Base-by-base conservation (phyloP, 2,329 filamentous ascomycete species). In the Aschersonia sp. region DNA sequence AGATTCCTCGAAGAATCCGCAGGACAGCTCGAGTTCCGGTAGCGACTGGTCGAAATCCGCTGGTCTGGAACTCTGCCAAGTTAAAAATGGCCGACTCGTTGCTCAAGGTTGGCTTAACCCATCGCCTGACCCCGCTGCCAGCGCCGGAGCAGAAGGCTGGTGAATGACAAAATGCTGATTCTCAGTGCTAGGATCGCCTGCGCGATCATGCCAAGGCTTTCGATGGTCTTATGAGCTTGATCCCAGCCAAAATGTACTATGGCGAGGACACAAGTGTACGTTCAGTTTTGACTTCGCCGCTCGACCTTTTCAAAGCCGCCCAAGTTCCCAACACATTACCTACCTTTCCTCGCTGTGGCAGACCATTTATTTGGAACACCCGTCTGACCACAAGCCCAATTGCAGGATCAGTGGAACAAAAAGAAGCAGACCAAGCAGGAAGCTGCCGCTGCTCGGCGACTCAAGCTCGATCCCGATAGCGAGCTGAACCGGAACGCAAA, bases 341-440 rank as follows among this genome's bases (percentile, higher is more conserved):
- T 37, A 8, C 35, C 35, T 37, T 37, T 12, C 4, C 35, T 12
- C 35, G 12, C 35, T 37, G 40, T 41, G 40, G 40, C 40, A 41
- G 14, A 41, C 12, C 11, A n/a, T 41, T 9, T 12, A n/a, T 41
- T 37, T 12, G 35, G 12, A 12, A 37, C 35, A 8, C 35, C 8
- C 3, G 8, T n/a, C 47, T 48, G 32, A 48, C 42, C 31, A 35
- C 43, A 12, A 5, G 14, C 43, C 35, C 43, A 47, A 10, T 45
- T 54, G 52, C 59, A 94, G 87, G 84, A 92, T 58, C 87, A 95
- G 81, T 94, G 88, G 87, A 62, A 81, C 63, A 83, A 83, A 61
- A 94, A 92, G 69, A 97, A 97, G 71, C 89, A 97, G 68, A 90
- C 87, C 45, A 95, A 94, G 63, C 84, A 87, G 64, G 77, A 95